Conservation (phyloP, 345 rosid genomes). For the Citrus reticulata region DNA sequence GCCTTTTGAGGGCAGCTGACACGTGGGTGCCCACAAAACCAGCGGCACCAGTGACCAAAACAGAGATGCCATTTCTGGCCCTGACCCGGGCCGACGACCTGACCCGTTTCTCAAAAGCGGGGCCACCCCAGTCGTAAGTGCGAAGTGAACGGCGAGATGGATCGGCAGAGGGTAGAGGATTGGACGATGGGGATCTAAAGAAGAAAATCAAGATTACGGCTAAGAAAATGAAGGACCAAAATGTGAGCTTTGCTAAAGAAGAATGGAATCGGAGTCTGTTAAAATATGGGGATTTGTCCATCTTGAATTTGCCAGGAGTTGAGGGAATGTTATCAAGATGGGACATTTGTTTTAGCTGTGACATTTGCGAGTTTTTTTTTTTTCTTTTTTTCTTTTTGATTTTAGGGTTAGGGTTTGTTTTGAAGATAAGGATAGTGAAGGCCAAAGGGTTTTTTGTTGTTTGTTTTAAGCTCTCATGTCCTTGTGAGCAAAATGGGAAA, state of each 20-base stretch:
- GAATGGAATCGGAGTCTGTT: slow-evolving; percentile 67
- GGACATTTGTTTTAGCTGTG: slow-evolving; percentile 59
- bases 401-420: slow-evolving; percentile 16
- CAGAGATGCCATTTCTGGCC: slow-evolving; percentile 60
- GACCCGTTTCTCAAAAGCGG: slow-evolving; percentile 71
- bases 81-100: slow-evolving; percentile 66
- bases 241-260: slow-evolving; percentile 69
- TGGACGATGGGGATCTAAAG: slow-evolving; percentile 72
- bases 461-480: background rate
- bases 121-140: slow-evolving; percentile 68
- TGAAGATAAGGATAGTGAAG: background rate
- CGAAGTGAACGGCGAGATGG: slow-evolving; percentile 85
- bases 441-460: background rate
- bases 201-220: slow-evolving; percentile 74
- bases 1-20: slow-evolving; percentile 68
- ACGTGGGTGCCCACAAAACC: slow-evolving; percentile 97
- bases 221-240: slow-evolving; percentile 78
- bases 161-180: slow-evolving; percentile 59
- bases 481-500: background rate
- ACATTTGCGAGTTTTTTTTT: slow-evolving; percentile 4
- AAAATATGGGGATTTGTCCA: slow-evolving; percentile 71
- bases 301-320: slow-evolving; percentile 94
- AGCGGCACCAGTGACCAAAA: slow-evolving; percentile 87
- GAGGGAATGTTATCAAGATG: slow-evolving; percentile 82
- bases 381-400: background rate